A percentile compares a stretch with the other conserved stretches of the same genome.
Conservation (phyloP, 768 basidiomycete genomes). For the Aureoboletus auriporus region DNA sequence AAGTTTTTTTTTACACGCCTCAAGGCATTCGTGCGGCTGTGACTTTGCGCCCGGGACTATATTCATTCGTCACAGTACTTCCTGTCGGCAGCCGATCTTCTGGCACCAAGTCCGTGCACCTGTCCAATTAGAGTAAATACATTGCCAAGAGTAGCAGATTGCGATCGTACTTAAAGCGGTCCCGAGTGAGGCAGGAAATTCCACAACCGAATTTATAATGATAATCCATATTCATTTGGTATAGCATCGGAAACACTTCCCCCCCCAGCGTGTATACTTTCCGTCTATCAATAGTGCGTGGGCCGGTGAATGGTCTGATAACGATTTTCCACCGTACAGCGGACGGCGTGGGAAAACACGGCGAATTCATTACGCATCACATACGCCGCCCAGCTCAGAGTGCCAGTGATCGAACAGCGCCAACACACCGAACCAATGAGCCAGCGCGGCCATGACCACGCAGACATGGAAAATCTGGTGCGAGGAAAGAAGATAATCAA, state of each 20-base stretch:
- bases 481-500: conserved; percentile 75
- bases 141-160: conserved; percentile 4
- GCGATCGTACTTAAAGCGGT: conserved; percentile 15
- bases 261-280: conserved; percentile 28
- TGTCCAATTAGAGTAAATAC: conserved; percentile 6
- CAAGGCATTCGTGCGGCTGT: conserved; percentile 32
- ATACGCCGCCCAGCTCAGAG: conserved; percentile 17
- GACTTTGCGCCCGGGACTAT: conserved; percentile 24
- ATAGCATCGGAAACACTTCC: conserved; percentile 16
- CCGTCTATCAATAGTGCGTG: conserved; percentile 23
- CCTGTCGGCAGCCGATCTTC: conserved; percentile 24
- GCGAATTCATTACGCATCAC: conserved; percentile 23
- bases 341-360: conserved; percentile 21
- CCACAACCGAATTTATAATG: conserved; percentile 24
- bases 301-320: conserved; percentile 17
- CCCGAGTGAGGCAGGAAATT: conserved; percentile 18
- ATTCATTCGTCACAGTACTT: conserved; percentile 27
- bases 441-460: conserved; percentile 68
- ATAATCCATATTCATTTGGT: conserved; percentile 27
- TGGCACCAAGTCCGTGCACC: conserved; percentile 20
- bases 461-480: conserved; percentile 90
- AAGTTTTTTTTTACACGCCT: conserved; percentile 23
- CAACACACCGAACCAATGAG: conserved; percentile 59
- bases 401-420: conserved; percentile 61
- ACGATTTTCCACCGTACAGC: conserved; percentile 19